phyloP scores from a whole-genome alignment of 495 filamentous ascomycete genomes.

The Tricharina praecox region DNA sequence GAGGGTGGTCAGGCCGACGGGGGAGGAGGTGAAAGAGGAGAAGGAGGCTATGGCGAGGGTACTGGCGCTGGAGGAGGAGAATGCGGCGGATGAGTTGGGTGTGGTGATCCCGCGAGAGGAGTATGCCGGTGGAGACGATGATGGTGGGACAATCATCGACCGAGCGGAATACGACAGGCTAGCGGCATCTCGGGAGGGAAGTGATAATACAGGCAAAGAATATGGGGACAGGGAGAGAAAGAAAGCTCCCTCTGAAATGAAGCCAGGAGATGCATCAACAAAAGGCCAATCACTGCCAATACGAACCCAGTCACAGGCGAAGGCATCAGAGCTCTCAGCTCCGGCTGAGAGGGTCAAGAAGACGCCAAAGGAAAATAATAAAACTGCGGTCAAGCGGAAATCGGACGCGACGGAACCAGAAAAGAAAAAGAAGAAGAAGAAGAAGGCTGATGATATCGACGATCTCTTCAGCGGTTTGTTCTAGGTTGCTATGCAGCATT shows the following conservation, averaged over 20 bases:
- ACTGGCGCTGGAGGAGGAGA: neutral
- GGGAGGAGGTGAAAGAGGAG: constrained; percentile 3
- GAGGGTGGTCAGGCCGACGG: constrained; percentile 27
- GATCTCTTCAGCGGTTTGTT: constrained; percentile 42
- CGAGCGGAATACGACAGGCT: neutral
- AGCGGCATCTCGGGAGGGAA: neutral
- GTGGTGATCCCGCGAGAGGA: constrained; percentile 1
- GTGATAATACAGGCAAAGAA: neutral
- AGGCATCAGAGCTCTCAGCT: neutral
- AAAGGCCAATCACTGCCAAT: no score
- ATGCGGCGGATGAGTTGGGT: constrained; percentile 1
- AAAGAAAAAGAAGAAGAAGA: constrained; percentile 33
- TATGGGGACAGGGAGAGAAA: constrained; percentile 3
- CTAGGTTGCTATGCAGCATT: no score
- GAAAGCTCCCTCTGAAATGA: constrained; percentile 6
- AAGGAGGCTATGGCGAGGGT: neutral
- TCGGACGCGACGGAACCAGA: constrained; percentile 16
- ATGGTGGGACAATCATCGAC: neutral
- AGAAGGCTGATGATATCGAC: constrained; percentile 44
- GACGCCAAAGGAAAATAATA: constrained; percentile 5
- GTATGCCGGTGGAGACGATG: neutral
- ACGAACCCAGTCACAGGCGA: no score
- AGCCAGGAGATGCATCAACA: constrained; percentile 10
- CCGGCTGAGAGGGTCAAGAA: neutral
- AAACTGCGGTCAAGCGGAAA: neutral